Evolutionary conservation across 2,329 filamentous ascomycete genomes (phyloP), one percentile per base, ranked within the genome.

Genomic region (Aspergillus sp.): DNA sequence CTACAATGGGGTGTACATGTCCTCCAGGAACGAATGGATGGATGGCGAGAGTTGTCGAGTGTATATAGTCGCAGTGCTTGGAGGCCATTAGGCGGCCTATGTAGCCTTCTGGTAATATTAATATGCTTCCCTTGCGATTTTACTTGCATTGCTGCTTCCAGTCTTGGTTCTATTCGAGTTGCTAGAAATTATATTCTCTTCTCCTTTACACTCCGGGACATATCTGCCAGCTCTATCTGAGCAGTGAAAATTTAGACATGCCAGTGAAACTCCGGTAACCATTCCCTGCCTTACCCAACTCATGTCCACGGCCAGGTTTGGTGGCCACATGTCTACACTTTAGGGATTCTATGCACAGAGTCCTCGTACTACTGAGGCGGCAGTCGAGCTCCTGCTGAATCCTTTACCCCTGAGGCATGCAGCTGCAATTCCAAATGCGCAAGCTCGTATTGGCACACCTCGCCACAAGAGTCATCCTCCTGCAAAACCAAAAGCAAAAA

Each of bases 21-120:
- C 9, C 34, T 17, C 34, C 2, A 41, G 34, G 34, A 41, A 15
- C 34, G 13, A 17, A 46, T 28, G 23, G 9, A 11, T 11, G 23
- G 17, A n/a, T 11, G 6, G 25, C 3, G 7, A 43, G 23, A 34
- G 31, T 54, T 28, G 34, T 23, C 15, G 38, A 34, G 19, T 54
- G 52, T 54, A 54, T 43, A 54, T 54, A 54, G 52, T 54, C 52
- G 52, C 52, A 54, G 52, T 54, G 52, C 38, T 46, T 54, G 52
- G 52, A 54, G 52, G 38, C 13, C 34, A 45, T 54, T 19, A 54
- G 51, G 51, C 34, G 34, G 34, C 41, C 41, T 54, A 54, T 43
- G 47, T 30, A 49, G 47, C 47, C 47, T 49, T 30, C 19, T n/a
- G 22, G 13, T 54, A 46, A 54, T 54, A 43, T 45, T 54, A 46